Conservation (phyloP, 2,329 filamentous ascomycete genomes). For the Aspergillus phoenicis region DNA sequence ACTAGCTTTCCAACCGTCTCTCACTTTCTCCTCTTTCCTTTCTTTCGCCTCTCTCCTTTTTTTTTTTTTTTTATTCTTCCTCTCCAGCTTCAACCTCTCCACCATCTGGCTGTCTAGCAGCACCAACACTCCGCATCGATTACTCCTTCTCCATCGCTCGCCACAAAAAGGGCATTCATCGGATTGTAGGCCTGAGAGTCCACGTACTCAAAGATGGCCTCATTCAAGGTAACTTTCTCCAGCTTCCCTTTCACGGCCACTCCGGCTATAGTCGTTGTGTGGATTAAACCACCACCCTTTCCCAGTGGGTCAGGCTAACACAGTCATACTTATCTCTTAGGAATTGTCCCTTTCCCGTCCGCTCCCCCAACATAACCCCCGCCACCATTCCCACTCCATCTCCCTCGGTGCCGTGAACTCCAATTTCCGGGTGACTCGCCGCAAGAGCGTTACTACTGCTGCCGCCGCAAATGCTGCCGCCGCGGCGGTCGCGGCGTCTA, state of each 20-base stretch:
- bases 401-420: slow-evolving; percentile 76
- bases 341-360: slow-evolving; percentile 63
- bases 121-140: slow-evolving; percentile 2
- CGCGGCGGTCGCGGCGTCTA: slow-evolving; percentile 61
- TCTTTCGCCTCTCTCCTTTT: slow-evolving; percentile 3
- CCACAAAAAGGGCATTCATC: slow-evolving; percentile 29
- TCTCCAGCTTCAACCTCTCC: background rate
- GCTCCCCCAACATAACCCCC: slow-evolving; percentile 68
- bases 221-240: slow-evolving; percentile 40
- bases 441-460: slow-evolving; percentile 87
- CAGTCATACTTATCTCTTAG: slow-evolving; percentile 25
- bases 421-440: slow-evolving; percentile 82
- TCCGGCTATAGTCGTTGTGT: background rate
- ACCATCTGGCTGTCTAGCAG: background rate
- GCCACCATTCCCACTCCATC: slow-evolving; percentile 79
- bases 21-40: slow-evolving; percentile 4
- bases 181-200: slow-evolving; percentile 34
- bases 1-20: slow-evolving; percentile 7
- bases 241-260: slow-evolving; percentile 4
- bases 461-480: slow-evolving; percentile 73
- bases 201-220: slow-evolving; percentile 38
- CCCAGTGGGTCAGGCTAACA: slow-evolving; percentile 23
- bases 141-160: slow-evolving; percentile 10
- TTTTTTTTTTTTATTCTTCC: too few species aligned
- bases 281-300: background rate